Evolutionary conservation across 805 yeast genomes (phyloP).

Genomic region (Tetrapisispora namnaoensis): DNA sequence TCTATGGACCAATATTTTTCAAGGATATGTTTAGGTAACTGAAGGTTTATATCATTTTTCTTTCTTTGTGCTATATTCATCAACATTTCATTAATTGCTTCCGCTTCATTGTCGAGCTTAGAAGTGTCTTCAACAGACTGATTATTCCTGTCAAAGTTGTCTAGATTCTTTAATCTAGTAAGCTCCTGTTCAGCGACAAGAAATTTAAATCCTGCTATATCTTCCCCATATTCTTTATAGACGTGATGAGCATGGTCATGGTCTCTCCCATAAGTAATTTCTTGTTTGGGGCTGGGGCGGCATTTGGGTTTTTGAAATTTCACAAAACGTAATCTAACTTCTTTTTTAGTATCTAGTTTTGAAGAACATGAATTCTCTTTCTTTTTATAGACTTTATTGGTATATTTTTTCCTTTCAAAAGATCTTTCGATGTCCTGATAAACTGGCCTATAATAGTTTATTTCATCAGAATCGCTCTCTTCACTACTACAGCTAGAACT

Average conservation of each 20-base stretch:
- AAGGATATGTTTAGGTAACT: background rate
- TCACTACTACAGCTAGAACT: background rate
- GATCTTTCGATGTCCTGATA: background rate
- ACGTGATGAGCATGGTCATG: too few relatives aligned
- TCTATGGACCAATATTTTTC: background rate
- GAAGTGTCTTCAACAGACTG: background rate
- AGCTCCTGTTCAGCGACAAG: constrained; percentile 7
- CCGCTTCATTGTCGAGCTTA: background rate
- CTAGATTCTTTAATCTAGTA: background rate
- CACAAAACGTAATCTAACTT: background rate
- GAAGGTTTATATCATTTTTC: background rate
- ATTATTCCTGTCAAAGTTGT: background rate
- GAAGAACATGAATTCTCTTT: background rate
- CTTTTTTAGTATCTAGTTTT: background rate
- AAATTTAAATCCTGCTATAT: constrained; percentile 13
- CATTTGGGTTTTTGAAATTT: background rate
- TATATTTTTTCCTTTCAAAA: background rate
- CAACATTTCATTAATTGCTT: background rate
- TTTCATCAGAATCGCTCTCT: background rate
- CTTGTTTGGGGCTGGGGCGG: background rate
- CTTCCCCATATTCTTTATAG: constrained; percentile 12
- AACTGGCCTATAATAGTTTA: background rate
- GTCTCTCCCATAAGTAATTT: background rate
- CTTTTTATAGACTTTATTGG: background rate
- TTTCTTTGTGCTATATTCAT: background rate